These are phyloP conservation scores for Paracoccidioides lutzii DNA, from an alignment of 2,329 filamentous ascomycete species.

Conservation along the genomic window DNA sequence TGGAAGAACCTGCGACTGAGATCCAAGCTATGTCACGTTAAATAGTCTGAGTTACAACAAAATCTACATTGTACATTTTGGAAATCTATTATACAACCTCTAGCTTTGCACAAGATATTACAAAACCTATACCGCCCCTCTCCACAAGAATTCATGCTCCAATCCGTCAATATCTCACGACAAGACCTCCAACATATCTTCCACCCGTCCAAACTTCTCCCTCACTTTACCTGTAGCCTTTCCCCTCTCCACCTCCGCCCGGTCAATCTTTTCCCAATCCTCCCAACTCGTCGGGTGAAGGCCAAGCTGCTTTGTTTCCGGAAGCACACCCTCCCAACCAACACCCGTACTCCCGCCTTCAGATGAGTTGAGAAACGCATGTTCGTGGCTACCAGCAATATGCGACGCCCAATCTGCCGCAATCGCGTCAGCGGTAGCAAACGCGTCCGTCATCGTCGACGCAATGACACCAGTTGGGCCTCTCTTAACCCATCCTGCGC, in stretches of 20 bases:
- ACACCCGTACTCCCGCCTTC: constrained; percentile 27
- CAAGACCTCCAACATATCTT: constrained; percentile 45
- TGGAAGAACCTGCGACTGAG: background rate
- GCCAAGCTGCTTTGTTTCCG: constrained; percentile 43
- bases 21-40: background rate
- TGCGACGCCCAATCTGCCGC: constrained; percentile 55
- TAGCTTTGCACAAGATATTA: background rate
- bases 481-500: constrained; percentile 90
- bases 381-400: constrained; percentile 10
- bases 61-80: background rate
- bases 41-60: background rate
- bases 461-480: constrained; percentile 94
- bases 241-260: constrained; percentile 58
- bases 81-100: background rate
- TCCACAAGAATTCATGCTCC: background rate
- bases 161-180: background rate
- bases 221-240: constrained; percentile 58
- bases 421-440: constrained; percentile 74
- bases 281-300: constrained; percentile 61
- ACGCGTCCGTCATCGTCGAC: constrained; percentile 90
- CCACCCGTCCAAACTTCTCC: constrained; percentile 49
- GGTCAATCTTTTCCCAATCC: constrained; percentile 77
- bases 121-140: background rate
- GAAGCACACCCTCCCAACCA: constrained; percentile 68
- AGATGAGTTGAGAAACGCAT: constrained; percentile 37